phyloP scores from a whole-genome alignment of 2,329 filamentous ascomycete species.

The Geosmithia flava region DNA sequence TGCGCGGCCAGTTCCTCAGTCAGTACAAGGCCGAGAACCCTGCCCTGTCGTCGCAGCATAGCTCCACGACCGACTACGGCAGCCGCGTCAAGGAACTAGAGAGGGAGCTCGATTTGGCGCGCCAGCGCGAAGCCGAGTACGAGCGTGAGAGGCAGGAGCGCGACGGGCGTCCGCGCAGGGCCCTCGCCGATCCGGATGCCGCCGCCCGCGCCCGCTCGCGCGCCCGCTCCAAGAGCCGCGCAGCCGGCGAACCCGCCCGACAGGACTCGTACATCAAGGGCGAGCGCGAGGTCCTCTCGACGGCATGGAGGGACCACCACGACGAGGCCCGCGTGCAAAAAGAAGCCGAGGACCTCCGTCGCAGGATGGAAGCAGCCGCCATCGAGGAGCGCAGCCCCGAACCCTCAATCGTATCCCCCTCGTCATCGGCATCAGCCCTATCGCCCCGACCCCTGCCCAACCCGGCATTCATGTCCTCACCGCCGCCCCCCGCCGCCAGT shows the following conservation, averaged over 20 bases:
- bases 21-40: conserved; percentile 63
- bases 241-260: conserved; percentile 24
- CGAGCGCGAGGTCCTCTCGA: conserved; percentile 51
- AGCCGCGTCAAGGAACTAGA: conserved; percentile 72
- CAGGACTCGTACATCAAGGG: conserved; percentile 52
- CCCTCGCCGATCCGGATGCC: conserved; percentile 33
- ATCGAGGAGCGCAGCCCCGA: conserved; percentile 9
- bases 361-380: no score
- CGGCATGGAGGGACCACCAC: conserved; percentile 34
- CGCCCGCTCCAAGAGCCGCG: conserved; percentile 28
- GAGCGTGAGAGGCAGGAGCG: conserved; percentile 43
- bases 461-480: conserved; percentile 13
- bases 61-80: conserved; percentile 31
- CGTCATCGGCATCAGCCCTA: conserved; percentile 5
- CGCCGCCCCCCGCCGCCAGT: no score
- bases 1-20: conserved; percentile 75
- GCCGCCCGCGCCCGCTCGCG: conserved; percentile 9
- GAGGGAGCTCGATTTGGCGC: conserved; percentile 49
- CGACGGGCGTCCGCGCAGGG: conserved; percentile 12
- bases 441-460: conserved; percentile 31
- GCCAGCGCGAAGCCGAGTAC: conserved; percentile 52
- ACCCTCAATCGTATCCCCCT: conserved; percentile 9
- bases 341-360: no score
- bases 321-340: conserved; percentile 11
- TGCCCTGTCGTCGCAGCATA: no score